These are phyloP conservation scores for Phytophthora aleatoria DNA, from an alignment of 352 stramenopile genomes.

Conservation along the genomic window DNA sequence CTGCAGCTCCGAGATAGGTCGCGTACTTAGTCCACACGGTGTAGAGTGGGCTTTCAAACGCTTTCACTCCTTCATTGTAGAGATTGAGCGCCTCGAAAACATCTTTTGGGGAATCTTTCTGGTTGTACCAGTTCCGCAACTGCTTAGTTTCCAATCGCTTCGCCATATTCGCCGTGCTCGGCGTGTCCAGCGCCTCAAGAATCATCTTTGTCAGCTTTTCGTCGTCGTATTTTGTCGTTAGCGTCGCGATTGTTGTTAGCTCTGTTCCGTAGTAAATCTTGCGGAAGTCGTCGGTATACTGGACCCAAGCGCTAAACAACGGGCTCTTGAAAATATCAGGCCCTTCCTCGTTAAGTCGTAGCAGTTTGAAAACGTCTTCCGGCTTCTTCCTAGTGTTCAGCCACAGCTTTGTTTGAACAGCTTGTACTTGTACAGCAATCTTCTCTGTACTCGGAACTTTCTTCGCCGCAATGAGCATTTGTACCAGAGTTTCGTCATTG, in stretches of 20 bases:
- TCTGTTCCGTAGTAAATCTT: constrained; percentile 6
- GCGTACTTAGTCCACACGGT: constrained; percentile 20
- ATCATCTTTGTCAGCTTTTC: constrained; percentile 11
- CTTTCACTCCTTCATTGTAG: neutral
- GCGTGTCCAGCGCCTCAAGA: neutral
- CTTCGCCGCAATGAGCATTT: constrained; percentile 8
- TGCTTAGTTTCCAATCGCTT: constrained; percentile 16
- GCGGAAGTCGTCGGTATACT: constrained; percentile 15
- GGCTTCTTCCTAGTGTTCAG: neutral
- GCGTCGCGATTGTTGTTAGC: neutral
- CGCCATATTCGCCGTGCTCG: neutral
- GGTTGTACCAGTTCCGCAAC: constrained; percentile 13
- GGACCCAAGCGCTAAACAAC: constrained; percentile 9
- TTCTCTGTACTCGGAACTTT: constrained; percentile 6
- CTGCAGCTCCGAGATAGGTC: neutral
- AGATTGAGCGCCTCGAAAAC: constrained; percentile 15
- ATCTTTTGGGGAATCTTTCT: neutral
- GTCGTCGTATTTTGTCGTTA: constrained; percentile 5
- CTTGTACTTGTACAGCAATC: constrained; percentile 1
- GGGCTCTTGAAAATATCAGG: constrained; percentile 2
- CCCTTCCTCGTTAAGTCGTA: constrained; percentile 9
- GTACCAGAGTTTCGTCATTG: neutral
- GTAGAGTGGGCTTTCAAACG: constrained; percentile 11
- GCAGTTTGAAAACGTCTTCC: constrained; percentile 4
- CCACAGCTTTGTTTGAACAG: constrained; percentile 11